A percentile compares a stretch with the other conserved stretches of the same genome.
Conservation (phyloP, 495 filamentous ascomycete species). For the Letharia columbiana region DNA sequence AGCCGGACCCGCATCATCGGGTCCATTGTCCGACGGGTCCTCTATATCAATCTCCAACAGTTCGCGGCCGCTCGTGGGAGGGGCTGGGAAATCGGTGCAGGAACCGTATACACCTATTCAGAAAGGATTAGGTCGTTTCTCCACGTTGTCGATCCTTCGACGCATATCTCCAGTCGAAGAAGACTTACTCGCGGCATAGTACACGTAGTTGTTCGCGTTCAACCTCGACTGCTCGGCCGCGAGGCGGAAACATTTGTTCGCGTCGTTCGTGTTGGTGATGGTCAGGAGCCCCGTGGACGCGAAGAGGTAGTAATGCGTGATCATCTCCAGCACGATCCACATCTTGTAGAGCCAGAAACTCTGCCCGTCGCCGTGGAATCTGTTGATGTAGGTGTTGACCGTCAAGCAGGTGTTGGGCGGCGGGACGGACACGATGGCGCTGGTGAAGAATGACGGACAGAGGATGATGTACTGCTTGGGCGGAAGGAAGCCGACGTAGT, state of each 20-base stretch:
- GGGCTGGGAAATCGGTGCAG: background rate
- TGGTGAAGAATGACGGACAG: conserved; percentile 3
- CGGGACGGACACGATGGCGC: background rate
- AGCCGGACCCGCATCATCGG: background rate
- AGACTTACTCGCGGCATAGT: background rate
- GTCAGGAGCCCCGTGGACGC: background rate
- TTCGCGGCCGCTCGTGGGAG: background rate
- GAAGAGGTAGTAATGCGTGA: background rate
- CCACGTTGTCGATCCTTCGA: background rate
- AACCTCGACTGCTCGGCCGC: background rate
- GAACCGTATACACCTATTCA: background rate
- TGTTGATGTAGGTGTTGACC: background rate
- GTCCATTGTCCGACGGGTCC: background rate
- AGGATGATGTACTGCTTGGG: background rate
- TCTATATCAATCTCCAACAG: background rate
- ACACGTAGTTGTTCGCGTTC: background rate
- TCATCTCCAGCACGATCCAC: background rate
- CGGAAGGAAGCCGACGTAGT: background rate
- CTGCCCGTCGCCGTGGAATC: background rate
- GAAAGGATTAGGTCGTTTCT: background rate
- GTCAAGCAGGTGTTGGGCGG: background rate
- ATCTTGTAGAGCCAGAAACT: background rate
- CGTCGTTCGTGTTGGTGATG: background rate
- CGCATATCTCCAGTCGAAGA: background rate
- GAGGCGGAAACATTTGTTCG: background rate